Base-by-base conservation (phyloP, 495 filamentous ascomycete genomes). In the Beverwykella pulmonaria region DNA sequence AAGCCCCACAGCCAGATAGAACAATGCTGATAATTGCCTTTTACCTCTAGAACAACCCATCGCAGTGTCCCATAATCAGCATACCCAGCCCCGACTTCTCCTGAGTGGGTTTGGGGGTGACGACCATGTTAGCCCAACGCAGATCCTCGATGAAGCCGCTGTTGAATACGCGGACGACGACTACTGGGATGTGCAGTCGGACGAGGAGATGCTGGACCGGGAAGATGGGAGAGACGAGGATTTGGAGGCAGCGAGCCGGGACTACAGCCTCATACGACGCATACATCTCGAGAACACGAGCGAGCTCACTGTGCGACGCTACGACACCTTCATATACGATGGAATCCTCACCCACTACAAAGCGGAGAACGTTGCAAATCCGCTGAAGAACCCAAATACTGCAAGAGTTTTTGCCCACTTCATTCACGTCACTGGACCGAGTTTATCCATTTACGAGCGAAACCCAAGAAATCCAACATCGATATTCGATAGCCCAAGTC, bases 331-430 rank as follows among this genome's bases (percentile, higher is more conserved):
- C 71, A 71, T 92, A 49, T 85, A 89, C 54, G 83, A 87, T 0
- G 88, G 90, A 59, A 81, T 93, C n/a, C 83, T 98, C 10, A 86
- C 89, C 12, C 84, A 84, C 0, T 98, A 98, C 68, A 82, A 81
- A 17, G 89, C 92, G 4, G 87, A 90, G 3, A 82, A 87, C 25
- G 80, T 84, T 20, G 91, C 88, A 2, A 92, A 91, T 34, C 94
- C 93, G 5, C 77, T 97, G 25, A 90, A 87, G 70, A 92, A 98
- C 72, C 82, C 86, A 1, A 87, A 88, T 60, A 95, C 92, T 0
- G 92, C 92, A 10, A 85, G 89, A 32, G 86, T 97, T 17, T 98
- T 98, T 74, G 88, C 88, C 73, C 92, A 98, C 78, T 98, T 97
- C 75, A 86, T 97, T 26, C 88, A 92, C 69, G 88, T 93, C 8